phyloP scores from a whole-genome alignment of 495 filamentous ascomycete species.

The Podospora pseudoanserina region DNA sequence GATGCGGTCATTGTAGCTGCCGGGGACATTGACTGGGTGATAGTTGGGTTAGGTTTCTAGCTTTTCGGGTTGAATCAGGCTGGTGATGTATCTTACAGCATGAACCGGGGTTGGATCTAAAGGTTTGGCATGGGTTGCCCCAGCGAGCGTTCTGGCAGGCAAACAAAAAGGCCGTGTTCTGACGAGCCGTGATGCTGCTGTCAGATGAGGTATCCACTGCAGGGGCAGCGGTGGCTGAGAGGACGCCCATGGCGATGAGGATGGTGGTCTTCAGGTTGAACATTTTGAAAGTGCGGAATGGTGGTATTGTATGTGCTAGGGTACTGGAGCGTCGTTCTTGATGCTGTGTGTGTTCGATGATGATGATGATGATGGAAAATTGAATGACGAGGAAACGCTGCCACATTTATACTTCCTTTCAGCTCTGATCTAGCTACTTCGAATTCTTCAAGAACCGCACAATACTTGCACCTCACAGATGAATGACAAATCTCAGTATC shows the following conservation, averaged over 20 bases:
- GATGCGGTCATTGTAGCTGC: not conserved
- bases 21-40: not conserved
- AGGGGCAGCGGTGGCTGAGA: not conserved
- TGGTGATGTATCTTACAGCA: not conserved
- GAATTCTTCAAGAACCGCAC: too few species aligned
- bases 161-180: not conserved
- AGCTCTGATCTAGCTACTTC: too few species aligned
- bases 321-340: too few species aligned
- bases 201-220: not conserved
- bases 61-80: not conserved
- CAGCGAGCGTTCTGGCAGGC: not conserved
- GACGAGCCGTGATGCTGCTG: not conserved
- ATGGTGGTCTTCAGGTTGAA: not conserved
- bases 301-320: too few species aligned
- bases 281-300: not conserved
- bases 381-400: too few species aligned
- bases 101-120: not conserved
- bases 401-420: too few species aligned
- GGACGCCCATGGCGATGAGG: constrained; percentile 1
- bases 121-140: not conserved
- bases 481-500: too few species aligned
- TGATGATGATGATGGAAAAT: too few species aligned
- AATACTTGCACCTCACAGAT: too few species aligned
- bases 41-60: not conserved
- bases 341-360: too few species aligned